Percentiles rank a stretch among this genome's conserved stretches.
Conservation (phyloP, 192 early-diverging fungal species). For the Chytriomyces hyalinus region DNA sequence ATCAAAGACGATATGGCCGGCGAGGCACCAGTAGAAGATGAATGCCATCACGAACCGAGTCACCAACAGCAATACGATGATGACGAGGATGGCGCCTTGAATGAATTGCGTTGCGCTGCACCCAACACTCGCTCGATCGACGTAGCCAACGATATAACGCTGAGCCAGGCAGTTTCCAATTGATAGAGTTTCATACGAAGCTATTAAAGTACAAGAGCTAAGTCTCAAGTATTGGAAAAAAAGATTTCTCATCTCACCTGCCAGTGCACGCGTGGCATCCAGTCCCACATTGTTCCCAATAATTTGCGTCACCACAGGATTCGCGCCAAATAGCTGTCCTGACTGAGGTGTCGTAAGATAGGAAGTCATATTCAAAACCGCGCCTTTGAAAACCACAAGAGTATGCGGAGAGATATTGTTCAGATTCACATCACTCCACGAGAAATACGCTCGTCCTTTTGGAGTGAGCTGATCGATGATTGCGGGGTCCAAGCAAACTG, state of each 20-base stretch:
- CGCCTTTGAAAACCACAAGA: conserved; percentile 52
- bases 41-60: conserved; percentile 55
- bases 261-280: conserved; percentile 45
- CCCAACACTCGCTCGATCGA: conserved; percentile 38
- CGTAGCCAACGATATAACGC: conserved; percentile 37
- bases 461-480: background rate
- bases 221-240: background rate
- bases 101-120: conserved; percentile 44
- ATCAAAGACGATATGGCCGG: conserved; percentile 29
- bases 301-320: conserved; percentile 3
- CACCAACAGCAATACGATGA: conserved; percentile 42
- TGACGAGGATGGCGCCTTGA: conserved; percentile 37
- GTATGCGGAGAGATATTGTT: conserved; percentile 43
- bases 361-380: conserved; percentile 50
- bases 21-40: conserved; percentile 53
- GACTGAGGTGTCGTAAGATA: conserved; percentile 22
- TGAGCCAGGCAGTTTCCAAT: conserved; percentile 45
- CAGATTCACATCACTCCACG: conserved; percentile 30
- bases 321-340: conserved; percentile 19
- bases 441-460: background rate
- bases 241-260: background rate
- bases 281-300: conserved; percentile 36
- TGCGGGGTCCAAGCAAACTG: background rate
- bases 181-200: conserved; percentile 31
- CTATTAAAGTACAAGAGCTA: background rate